Evolutionary conservation across 441 rosid genomes (phyloP), one percentile per base, ranked within the genome.

Genomic region (Viola pubescens): DNA sequence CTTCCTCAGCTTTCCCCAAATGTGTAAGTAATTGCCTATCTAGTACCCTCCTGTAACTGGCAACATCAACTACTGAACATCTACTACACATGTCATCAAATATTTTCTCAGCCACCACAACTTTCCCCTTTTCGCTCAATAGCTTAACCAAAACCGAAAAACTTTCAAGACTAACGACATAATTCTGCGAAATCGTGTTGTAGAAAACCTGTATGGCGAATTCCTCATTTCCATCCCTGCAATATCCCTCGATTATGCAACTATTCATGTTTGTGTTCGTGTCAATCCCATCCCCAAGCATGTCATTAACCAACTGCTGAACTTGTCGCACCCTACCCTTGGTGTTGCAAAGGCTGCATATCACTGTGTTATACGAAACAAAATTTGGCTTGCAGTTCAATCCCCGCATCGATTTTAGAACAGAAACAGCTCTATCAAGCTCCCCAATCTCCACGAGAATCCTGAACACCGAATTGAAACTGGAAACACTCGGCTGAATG

Each of bases 361-460:
- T 68, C 47, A 72, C 71, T 1, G 60, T 70, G 40, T 19, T 60
- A 49, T 69, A 77, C 0, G 78, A 71, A 6, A 62, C 0, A 3
- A 51, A 68, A 72, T 76, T 77, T 19, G 79, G 79, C 6, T 3
- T 37, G 61, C 79, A 70, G 34, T 69, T 76, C 65, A 74, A 69
- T 26, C 37, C 10, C 2, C 56, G 60, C 75, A 74, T 70, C 61
- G 59, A 61, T 65, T 65, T 70, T 14, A 74, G 58, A 41, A 73
- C 70, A 51, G 41, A 54, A 39, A 77, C 37, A 1, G 77, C 79
- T 44, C 37, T 60, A 61, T 65, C 69, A 37, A 67, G 63, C 72
- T 67, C 63, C 10, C 56, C 71, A 9, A 51, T 5, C 55, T 68
- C 69, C 54, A 63, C 42, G 3, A 77, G 76, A 47, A 44, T 52